These are phyloP conservation scores for Pseudogymnoascus sp. DNA, from an alignment of 2,329 filamentous ascomycete species.

Conservation along the genomic window DNA sequence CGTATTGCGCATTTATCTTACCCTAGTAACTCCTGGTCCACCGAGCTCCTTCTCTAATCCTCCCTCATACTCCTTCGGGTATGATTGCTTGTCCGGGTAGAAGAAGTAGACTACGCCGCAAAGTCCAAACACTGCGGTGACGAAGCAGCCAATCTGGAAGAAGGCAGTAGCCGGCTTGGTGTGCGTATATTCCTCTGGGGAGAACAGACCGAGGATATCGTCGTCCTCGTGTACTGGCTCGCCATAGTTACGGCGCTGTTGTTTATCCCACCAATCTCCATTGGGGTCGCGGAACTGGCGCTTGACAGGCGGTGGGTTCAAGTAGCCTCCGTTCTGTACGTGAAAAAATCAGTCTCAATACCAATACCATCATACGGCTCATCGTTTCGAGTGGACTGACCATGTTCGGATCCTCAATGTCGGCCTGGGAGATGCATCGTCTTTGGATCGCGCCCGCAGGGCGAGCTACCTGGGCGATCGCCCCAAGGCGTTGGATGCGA, in stretches of 20 bases:
- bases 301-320: conserved; percentile 73
- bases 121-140: conserved; percentile 54
- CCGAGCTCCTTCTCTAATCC: conserved; percentile 70
- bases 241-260: conserved; percentile 93
- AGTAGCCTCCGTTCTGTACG: conserved; percentile 73
- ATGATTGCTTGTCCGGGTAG: conserved; percentile 66
- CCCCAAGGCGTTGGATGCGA: conserved; percentile 32
- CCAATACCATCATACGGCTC: neutral
- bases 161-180: conserved; percentile 61
- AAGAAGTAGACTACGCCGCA: conserved; percentile 59
- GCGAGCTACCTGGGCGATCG: conserved; percentile 24
- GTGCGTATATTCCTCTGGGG: conserved; percentile 83
- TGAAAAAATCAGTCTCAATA: conserved; percentile 5
- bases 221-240: conserved; percentile 96
- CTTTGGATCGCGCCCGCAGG: conserved; percentile 30
- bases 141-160: conserved; percentile 60
- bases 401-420: conserved; percentile 59
- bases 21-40: conserved; percentile 57
- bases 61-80: conserved; percentile 62
- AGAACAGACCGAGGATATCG: conserved; percentile 84
- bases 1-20: conserved; percentile 37
- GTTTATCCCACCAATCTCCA: conserved; percentile 92
- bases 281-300: conserved; percentile 89
- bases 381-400: conserved; percentile 36
- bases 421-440: conserved; percentile 34